Percentiles rank a stretch among this genome's conserved stretches.
Conservation (phyloP, 169 alveolate genomes). For the Cryptosporidium sp. region DNA sequence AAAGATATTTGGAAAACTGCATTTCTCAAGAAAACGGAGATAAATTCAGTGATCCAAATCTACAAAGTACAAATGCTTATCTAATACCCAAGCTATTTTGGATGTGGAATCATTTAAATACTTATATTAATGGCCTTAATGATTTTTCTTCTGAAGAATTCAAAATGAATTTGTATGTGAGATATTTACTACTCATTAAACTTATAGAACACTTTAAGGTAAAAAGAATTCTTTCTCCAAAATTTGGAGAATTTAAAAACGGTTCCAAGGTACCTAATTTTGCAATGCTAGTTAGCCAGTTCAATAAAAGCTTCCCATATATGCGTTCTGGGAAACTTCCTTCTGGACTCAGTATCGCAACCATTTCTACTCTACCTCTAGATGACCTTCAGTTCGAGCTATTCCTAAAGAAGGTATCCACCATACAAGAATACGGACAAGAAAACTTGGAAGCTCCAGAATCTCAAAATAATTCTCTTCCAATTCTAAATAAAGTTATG, state of each 20-base stretch:
- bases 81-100: slow-evolving; percentile 1
- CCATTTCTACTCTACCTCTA: neutral
- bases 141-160: neutral
- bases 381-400: slow-evolving; percentile 8
- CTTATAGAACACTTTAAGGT: slow-evolving; percentile 18
- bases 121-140: neutral
- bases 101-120: neutral
- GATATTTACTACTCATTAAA: slow-evolving; percentile 14
- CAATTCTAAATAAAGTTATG: neutral
- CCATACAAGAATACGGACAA: neutral
- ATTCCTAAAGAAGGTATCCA: neutral
- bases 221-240: slow-evolving; percentile 23
- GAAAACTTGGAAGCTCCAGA: neutral
- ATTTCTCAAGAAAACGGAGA: neutral
- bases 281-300: neutral
- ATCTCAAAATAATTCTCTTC: neutral
- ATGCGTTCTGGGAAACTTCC: neutral
- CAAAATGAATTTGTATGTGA: neutral
- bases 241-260: neutral
- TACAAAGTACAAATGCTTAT: neutral
- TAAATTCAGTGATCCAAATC: neutral
- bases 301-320: neutral
- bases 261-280: neutral
- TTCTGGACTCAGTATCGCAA: slow-evolving; percentile 3
- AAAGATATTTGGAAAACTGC: neutral